These are phyloP conservation scores for Fusarium coffeatum DNA, from an alignment of 2,329 filamentous ascomycete genomes.

Conservation along the genomic window DNA sequence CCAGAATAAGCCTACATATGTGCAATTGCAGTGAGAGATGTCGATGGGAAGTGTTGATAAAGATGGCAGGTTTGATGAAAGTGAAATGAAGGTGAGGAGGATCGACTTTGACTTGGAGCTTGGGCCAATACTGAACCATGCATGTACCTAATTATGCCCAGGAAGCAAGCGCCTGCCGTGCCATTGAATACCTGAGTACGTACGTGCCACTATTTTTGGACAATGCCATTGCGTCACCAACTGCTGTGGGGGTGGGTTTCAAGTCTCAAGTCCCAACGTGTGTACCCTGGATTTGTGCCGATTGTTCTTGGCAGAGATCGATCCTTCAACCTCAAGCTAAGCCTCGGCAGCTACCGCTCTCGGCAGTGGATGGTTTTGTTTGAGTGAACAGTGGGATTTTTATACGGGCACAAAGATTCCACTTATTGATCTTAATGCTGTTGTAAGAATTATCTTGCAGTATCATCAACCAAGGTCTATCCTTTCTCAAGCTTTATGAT, in stretches of 20 bases:
- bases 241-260: constrained; percentile 36
- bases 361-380: not conserved
- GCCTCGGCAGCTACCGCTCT: not conserved
- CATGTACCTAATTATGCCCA: not conserved
- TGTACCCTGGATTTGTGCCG: constrained; percentile 24
- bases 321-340: not conserved
- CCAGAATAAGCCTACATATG: constrained; percentile 2
- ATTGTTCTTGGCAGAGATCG: constrained; percentile 3
- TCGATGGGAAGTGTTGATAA: not conserved
- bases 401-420: not conserved
- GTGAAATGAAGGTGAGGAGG: not conserved
- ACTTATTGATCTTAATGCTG: not conserved
- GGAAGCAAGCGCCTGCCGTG: not conserved
- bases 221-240: constrained; percentile 31
- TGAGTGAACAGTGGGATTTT: not conserved
- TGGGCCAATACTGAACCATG: constrained; percentile 12
- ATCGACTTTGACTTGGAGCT: constrained; percentile 15
- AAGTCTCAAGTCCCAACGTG: constrained; percentile 17
- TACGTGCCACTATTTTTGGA: constrained; percentile 25
- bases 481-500: not conserved
- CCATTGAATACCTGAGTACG: not conserved
- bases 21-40: not conserved
- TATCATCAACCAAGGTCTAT: not conserved
- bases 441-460: not conserved
- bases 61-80: not conserved